Percentiles rank a stretch among this genome's conserved stretches.
Evolutionary conservation across 352 stramenopile species (phyloP).

Genomic region (Phytophthora pisi): DNA sequence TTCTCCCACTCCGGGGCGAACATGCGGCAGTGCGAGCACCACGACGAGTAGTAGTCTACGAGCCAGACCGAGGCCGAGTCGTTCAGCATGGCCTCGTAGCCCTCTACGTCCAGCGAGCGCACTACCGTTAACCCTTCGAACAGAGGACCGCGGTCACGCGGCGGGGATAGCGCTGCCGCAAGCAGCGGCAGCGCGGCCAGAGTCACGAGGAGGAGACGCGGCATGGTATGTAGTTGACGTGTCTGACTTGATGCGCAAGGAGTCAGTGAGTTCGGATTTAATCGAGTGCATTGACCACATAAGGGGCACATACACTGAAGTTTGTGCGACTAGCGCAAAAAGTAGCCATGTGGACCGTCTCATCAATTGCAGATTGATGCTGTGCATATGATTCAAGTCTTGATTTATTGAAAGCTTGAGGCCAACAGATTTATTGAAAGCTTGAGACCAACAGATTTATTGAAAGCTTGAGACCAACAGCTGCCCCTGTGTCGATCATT

Average conservation of each 20-base stretch:
- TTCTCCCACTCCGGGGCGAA: constrained; percentile 76
- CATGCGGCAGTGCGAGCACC: constrained; percentile 73
- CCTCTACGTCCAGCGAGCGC: constrained; percentile 37
- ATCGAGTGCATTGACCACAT: constrained; percentile 2
- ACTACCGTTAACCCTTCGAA: constrained; percentile 62
- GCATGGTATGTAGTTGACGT: neutral
- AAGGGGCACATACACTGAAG: constrained; percentile 11
- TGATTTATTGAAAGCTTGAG: too few species aligned
- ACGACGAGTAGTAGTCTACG: constrained; percentile 81
- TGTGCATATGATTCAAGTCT: neutral
- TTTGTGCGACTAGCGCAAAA: constrained; percentile 9
- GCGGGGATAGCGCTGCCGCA: constrained; percentile 2
- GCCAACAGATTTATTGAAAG: too few species aligned
- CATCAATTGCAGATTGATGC: neutral
- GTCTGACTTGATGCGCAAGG: neutral
- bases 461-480: too few species aligned
- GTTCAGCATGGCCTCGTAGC: constrained; percentile 47
- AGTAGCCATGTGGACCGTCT: constrained; percentile 15
- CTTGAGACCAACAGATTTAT: too few species aligned
- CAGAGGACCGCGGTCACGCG: constrained; percentile 47
- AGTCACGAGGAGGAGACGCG: constrained; percentile 4
- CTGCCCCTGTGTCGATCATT: too few species aligned
- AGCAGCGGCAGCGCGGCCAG: constrained; percentile 5
- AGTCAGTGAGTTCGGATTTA: constrained; percentile 18
- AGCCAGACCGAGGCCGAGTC: constrained; percentile 59